Evolutionary conservation across 2,329 filamentous ascomycete genomes (phyloP).

Genomic region (Sclerotinia glacialis): DNA sequence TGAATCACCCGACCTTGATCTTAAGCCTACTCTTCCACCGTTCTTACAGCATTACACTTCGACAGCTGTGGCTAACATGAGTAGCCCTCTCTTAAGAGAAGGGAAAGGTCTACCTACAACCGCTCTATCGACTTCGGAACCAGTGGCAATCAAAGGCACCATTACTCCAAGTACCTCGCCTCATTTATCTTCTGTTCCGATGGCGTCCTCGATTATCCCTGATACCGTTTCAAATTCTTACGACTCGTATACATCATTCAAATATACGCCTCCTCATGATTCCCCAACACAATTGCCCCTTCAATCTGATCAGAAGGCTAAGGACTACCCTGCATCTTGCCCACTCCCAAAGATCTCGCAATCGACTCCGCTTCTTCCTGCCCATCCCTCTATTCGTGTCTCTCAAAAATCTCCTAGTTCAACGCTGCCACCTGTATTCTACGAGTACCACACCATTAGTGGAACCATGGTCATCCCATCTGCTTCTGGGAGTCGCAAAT

Average conservation of each 20-base stretch:
- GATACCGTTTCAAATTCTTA: background rate
- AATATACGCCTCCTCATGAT: background rate
- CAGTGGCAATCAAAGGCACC: background rate
- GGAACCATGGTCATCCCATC: background rate
- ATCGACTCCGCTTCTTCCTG: background rate
- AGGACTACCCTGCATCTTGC: background rate
- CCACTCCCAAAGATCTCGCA: background rate
- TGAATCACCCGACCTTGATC: too few relatives aligned
- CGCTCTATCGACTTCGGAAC: background rate
- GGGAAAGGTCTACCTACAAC: background rate
- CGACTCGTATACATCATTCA: background rate
- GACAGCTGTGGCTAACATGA: background rate
- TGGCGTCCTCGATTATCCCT: background rate
- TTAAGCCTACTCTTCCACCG: background rate
- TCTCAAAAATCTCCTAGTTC: too few relatives aligned
- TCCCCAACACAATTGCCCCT: background rate
- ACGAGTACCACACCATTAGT: background rate
- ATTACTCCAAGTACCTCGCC: background rate
- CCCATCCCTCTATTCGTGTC: background rate
- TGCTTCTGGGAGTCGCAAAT: background rate
- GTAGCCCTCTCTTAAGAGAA: background rate
- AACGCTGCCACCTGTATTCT: background rate
- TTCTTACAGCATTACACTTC: background rate
- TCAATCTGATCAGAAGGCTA: background rate
- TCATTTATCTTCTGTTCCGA: background rate